Base-by-base conservation (phyloP, 1,139 yeast genomes). In the Lizanozyma gosingica region DNA sequence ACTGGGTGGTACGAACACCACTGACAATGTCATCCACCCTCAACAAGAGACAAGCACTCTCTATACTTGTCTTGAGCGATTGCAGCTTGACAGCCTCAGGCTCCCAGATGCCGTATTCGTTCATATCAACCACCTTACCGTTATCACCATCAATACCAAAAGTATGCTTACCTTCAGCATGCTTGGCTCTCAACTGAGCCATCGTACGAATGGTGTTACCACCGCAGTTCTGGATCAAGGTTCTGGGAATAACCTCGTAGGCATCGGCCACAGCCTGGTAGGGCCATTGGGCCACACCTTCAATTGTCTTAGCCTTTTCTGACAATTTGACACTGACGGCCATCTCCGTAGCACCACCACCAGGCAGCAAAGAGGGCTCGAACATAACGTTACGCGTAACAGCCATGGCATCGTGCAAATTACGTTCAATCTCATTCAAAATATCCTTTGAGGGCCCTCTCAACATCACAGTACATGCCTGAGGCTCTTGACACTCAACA, bases 331-430 rank as follows among this genome's bases (percentile, higher is more conserved):
- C 97, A 49, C 94, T 76, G 39, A 94, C 90, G 1, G 98, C 98
- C 97, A 94, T 92, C 65, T 92, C 99, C 17, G 97, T 92, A 39
- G 99, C 98, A 56, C 99, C 98, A 44, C 98, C 99, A 52, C 99
- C 99, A 39, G 99, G 99, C 2, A 96, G 75, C 56, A 92, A 74
- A 35, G 94, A 80, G 39, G 99, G 98, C 60, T 92, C 95, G 53
- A 92, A 82, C 74, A 86, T 78, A 38, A 94, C 97, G 57, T 94
- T 94, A 62, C 97, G 80, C 17, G 98, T 82, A 40, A 92, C 98
- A 4, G 97, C 92, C 95, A 94, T 86, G 38, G 99, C 98, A 63
- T 94, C 99, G 59, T 92, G 97, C 57, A 94, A 73, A 61, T 94
- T 94, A 60, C 99, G 82, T 60, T 94, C 98, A 55, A 94, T 80